These are phyloP conservation scores for Clarireedia sp. DNA, from an alignment of 2,329 filamentous ascomycete genomes.

Conservation along the genomic window DNA sequence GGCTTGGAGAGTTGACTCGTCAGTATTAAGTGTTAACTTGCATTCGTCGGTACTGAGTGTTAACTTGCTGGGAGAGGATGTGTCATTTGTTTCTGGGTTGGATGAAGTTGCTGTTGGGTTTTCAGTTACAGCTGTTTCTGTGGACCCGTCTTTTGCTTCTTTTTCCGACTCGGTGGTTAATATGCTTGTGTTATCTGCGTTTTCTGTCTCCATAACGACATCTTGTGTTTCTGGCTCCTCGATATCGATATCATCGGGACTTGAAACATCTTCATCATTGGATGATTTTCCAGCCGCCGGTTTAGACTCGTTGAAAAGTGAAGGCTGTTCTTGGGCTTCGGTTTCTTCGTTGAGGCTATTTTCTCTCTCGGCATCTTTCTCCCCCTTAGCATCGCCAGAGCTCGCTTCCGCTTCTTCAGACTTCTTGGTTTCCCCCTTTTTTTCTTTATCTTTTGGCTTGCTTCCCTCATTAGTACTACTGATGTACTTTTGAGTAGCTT, in stretches of 20 bases:
- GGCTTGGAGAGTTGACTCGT: not conserved
- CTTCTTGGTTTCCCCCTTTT: conserved; percentile 6
- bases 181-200: not conserved
- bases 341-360: conserved; percentile 8
- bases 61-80: not conserved
- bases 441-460: not conserved
- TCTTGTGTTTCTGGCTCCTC: conserved; percentile 25
- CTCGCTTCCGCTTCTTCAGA: conserved; percentile 8
- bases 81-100: not conserved
- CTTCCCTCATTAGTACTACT: conserved; percentile 5
- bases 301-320: not conserved
- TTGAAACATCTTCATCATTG: conserved; percentile 13
- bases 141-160: not conserved
- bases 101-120: conserved; percentile 3
- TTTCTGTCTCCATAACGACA: conserved; percentile 17
- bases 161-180: not conserved
- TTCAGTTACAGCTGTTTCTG: not conserved
- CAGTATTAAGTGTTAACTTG: not conserved
- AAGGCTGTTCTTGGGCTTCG: not conserved
- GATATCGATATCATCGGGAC: conserved; percentile 31
- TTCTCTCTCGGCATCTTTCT: conserved; percentile 14
- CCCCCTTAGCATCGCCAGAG: not conserved
- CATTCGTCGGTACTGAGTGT: not conserved
- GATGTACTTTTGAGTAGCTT: conserved; percentile 44
- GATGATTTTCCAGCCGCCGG: conserved; percentile 9